These are phyloP conservation scores for Spirogloea muscicola DNA, from an alignment of 139 green algal genomes.

Conservation along the genomic window DNA sequence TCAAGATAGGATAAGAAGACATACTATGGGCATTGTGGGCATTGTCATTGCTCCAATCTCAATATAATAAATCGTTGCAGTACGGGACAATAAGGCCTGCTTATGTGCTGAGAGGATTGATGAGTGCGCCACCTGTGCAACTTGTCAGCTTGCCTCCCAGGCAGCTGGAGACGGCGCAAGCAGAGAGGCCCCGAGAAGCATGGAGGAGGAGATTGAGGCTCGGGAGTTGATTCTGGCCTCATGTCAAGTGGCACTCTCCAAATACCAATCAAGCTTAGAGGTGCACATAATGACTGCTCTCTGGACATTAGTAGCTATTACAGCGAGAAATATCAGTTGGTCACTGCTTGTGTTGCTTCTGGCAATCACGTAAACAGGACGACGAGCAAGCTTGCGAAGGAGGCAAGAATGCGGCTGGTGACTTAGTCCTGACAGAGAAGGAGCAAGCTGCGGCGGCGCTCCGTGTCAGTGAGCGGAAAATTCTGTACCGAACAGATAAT, in stretches of 20 bases:
- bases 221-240: slow-evolving; percentile 12
- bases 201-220: slow-evolving; percentile 8
- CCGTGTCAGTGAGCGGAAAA: slow-evolving; percentile 12
- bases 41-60: background rate
- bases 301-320: too few species aligned
- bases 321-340: too few species aligned
- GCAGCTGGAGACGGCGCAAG: background rate
- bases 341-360: too few species aligned
- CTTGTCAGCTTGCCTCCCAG: background rate
- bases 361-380: too few species aligned
- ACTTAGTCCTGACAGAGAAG: too few species aligned
- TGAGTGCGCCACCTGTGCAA: background rate
- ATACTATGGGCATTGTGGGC: too few species aligned
- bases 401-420: too few species aligned
- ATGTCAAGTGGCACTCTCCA: slow-evolving; percentile 2
- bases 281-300: slow-evolving; percentile 14
- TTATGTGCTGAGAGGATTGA: background rate
- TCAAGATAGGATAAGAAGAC: too few species aligned
- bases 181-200: background rate
- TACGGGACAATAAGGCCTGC: background rate
- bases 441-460: slow-evolving; percentile 19
- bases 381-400: too few species aligned
- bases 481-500: slow-evolving; percentile 25
- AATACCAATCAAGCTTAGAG: background rate
- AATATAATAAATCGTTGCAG: too few species aligned